A percentile compares a stretch with the other conserved stretches of the same genome.
Conservation (phyloP, 2,329 filamentous ascomycete genomes). For the Colletotrichum sojae region DNA sequence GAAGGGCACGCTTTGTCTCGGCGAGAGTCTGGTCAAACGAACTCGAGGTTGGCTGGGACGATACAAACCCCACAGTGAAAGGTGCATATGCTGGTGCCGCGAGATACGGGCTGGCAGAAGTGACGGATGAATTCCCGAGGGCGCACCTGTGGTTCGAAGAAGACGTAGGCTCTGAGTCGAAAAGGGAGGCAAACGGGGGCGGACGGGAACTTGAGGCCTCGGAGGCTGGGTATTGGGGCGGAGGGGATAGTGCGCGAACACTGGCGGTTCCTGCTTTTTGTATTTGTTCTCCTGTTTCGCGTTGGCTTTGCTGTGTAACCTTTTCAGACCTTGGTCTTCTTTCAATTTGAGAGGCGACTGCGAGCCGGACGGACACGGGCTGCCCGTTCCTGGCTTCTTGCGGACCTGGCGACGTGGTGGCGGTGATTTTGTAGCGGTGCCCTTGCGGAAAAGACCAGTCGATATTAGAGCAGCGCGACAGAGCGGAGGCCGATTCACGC, state of each 20-base stretch:
- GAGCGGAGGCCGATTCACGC: too few relatives aligned
- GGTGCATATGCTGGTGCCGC: conserved; percentile 71
- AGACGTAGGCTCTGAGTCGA: conserved; percentile 56
- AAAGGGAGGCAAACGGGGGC: conserved; percentile 74
- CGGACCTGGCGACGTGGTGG: conserved; percentile 65
- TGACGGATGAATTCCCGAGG: background rate
- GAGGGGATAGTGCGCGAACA: conserved; percentile 63
- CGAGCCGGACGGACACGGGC: conserved; percentile 57
- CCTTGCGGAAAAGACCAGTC: too few relatives aligned
- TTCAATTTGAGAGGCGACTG: conserved; percentile 12
- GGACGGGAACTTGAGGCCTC: conserved; percentile 68
- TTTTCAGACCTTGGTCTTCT: background rate
- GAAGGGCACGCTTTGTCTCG: conserved; percentile 88
- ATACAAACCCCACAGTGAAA: conserved; percentile 55
- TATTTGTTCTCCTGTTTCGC: conserved; percentile 30
- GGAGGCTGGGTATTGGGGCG: conserved; percentile 71
- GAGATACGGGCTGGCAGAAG: background rate
- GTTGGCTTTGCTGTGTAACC: background rate
- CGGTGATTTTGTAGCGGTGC: conserved; percentile 34
- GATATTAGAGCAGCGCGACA: too few relatives aligned
- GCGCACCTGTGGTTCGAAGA: background rate
- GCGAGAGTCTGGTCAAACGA: conserved; percentile 68
- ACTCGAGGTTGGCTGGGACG: conserved; percentile 49
- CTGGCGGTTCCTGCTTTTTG: conserved; percentile 27
- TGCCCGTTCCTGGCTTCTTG: conserved; percentile 61